Percentiles rank a stretch among this genome's conserved stretches.
Conservation (phyloP, 768 basidiomycete species). For the Suillus subluteus region DNA sequence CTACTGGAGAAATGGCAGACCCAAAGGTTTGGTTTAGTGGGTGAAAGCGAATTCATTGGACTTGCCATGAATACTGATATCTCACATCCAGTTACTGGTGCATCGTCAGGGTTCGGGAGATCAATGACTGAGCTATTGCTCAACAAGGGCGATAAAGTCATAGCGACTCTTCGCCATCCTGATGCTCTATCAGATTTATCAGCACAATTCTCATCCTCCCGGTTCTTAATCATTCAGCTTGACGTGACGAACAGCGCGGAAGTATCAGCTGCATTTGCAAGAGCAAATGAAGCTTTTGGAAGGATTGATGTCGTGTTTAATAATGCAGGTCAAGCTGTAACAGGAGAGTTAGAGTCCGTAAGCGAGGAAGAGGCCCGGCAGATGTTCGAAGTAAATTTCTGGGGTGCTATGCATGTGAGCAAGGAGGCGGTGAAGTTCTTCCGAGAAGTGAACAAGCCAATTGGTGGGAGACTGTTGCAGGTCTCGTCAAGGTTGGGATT, state of each 20-base stretch:
- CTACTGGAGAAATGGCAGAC: not conserved
- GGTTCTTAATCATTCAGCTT: constrained; percentile 34
- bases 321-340: constrained; percentile 35
- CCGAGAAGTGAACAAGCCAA: constrained; percentile 41
- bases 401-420: constrained; percentile 36
- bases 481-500: constrained; percentile 40
- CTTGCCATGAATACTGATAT: not conserved
- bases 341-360: constrained; percentile 40
- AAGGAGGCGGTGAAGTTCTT: constrained; percentile 37
- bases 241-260: constrained; percentile 34
- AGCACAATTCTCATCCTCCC: constrained; percentile 22
- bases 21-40: constrained; percentile 4
- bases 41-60: not conserved
- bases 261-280: constrained; percentile 31
- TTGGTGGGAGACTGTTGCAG: constrained; percentile 43
- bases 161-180: constrained; percentile 48
- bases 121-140: constrained; percentile 38
- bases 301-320: constrained; percentile 42
- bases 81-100: constrained; percentile 32
- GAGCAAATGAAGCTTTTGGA: constrained; percentile 32
- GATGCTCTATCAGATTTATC: constrained; percentile 32
- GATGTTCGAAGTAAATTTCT: constrained; percentile 43
- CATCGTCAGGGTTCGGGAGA: constrained; percentile 44
- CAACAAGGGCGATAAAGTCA: constrained; percentile 37
- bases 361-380: constrained; percentile 34